These are phyloP conservation scores for Neurospora sp. DNA, from an alignment of 495 filamentous ascomycete genomes.

Conservation along the genomic window DNA sequence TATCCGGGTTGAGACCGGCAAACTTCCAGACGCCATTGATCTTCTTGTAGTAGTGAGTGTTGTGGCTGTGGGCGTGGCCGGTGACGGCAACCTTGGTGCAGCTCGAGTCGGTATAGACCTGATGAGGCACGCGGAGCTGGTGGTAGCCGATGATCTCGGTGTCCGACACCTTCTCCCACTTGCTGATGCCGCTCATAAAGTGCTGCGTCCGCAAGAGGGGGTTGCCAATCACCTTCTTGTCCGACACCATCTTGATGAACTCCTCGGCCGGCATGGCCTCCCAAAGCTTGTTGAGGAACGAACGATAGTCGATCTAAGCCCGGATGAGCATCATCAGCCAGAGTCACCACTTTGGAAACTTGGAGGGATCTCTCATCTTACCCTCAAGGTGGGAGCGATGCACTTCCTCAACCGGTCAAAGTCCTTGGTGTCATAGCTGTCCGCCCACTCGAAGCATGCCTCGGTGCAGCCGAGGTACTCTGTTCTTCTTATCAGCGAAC, in stretches of 20 bases:
- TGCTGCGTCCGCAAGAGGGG: constrained; percentile 64
- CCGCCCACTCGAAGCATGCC: constrained; percentile 64
- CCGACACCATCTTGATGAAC: constrained; percentile 59
- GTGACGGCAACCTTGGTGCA: constrained; percentile 43
- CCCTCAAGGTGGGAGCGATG: constrained; percentile 59
- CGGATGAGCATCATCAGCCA: neutral
- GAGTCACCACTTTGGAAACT: constrained; percentile 1
- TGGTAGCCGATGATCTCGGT: constrained; percentile 61
- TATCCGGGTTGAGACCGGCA: constrained; percentile 60
- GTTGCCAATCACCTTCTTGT: constrained; percentile 58
- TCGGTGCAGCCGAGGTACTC: constrained; percentile 44
- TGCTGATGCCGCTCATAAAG: constrained; percentile 58
- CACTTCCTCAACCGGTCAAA: constrained; percentile 61
- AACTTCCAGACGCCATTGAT: constrained; percentile 75
- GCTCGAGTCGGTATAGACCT: constrained; percentile 47
- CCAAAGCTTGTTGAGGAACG: constrained; percentile 62
- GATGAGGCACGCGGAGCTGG: constrained; percentile 68
- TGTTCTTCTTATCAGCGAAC: constrained; percentile 9
- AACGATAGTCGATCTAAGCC: constrained; percentile 57
- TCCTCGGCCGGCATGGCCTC: constrained; percentile 63
- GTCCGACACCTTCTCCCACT: constrained; percentile 62
- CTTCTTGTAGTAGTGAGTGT: constrained; percentile 65
- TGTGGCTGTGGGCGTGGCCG: constrained; percentile 62
- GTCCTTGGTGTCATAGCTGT: constrained; percentile 77
- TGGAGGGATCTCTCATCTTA: constrained; percentile 16